These are phyloP conservation scores for Teratosphaeria zuluensis DNA, from an alignment of 2,329 filamentous ascomycete genomes.

Conservation along the genomic window DNA sequence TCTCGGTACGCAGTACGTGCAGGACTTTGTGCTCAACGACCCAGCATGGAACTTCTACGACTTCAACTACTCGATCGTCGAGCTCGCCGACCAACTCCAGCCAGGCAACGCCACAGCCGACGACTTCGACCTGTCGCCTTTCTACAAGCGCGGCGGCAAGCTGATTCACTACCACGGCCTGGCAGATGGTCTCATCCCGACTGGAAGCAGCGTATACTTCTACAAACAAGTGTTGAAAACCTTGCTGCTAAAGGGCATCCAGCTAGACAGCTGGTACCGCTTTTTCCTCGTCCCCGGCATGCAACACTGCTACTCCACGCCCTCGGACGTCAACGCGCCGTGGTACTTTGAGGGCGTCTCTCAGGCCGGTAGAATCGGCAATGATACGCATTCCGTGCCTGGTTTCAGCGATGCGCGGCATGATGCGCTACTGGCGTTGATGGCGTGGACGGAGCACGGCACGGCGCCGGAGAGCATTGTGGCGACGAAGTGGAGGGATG, in stretches of 20 bases:
- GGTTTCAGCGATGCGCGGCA: slow-evolving; percentile 25
- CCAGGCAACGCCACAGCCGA: slow-evolving; percentile 42
- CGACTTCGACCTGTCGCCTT: slow-evolving; percentile 39
- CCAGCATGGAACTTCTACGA: slow-evolving; percentile 29
- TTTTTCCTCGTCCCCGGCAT: slow-evolving; percentile 38
- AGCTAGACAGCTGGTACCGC: slow-evolving; percentile 32
- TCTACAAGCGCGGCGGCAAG: slow-evolving; percentile 34
- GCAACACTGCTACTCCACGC: slow-evolving; percentile 33
- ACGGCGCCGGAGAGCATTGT: slow-evolving; percentile 27
- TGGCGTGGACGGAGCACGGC: slow-evolving; percentile 31
- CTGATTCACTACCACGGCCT: slow-evolving; percentile 37
- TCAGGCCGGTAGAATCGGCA: slow-evolving; percentile 20
- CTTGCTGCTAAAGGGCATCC: slow-evolving; percentile 25
- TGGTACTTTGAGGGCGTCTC: slow-evolving; percentile 37
- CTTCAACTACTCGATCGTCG: slow-evolving; percentile 31
- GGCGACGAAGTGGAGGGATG: slow-evolving; percentile 27
- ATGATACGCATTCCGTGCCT: slow-evolving; percentile 19
- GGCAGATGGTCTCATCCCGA: slow-evolving; percentile 38
- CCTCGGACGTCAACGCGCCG: slow-evolving; percentile 28
- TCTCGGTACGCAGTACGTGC: slow-evolving; percentile 30
- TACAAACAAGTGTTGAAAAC: slow-evolving; percentile 36
- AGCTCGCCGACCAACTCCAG: slow-evolving; percentile 31
- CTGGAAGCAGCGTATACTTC: slow-evolving; percentile 43
- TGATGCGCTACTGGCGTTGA: slow-evolving; percentile 27
- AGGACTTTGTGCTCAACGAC: slow-evolving; percentile 34